Conservation (phyloP, 73 alveolate genomes). For the Paraurostyla sp. region DNA sequence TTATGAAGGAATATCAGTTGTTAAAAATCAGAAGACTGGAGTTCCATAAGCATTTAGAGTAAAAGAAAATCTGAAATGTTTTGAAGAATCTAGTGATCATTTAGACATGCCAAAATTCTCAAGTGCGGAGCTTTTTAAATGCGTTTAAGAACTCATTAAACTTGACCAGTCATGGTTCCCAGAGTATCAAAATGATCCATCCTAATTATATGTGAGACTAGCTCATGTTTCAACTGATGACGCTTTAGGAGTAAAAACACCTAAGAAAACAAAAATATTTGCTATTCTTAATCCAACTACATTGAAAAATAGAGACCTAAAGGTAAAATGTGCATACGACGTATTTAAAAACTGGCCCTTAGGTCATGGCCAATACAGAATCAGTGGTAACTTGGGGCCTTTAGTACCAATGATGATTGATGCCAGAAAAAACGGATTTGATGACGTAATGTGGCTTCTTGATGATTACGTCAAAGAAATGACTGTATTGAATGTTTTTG, state of each 20-base stretch:
- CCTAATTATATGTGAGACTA: constrained; percentile 82
- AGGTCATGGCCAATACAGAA: constrained; percentile 83
- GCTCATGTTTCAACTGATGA: constrained; percentile 51
- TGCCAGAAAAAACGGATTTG: constrained; percentile 83
- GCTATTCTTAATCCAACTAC: constrained; percentile 74
- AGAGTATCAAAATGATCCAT: constrained; percentile 73
- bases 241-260: constrained; percentile 86
- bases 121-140: constrained; percentile 76
- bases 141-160: constrained; percentile 78
- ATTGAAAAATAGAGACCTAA: background rate
- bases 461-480: constrained; percentile 80
- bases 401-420: constrained; percentile 72
- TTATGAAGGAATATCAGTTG: constrained; percentile 77
- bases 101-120: constrained; percentile 84
- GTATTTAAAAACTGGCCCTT: constrained; percentile 76
- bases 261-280: constrained; percentile 78
- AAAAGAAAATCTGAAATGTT: constrained; percentile 68
- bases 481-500: constrained; percentile 79
- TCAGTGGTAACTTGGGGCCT: constrained; percentile 92
- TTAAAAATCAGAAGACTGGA: constrained; percentile 48
- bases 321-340: constrained; percentile 18
- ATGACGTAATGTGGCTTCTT: constrained; percentile 83
- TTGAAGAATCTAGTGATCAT: constrained; percentile 70
- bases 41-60: constrained; percentile 78
- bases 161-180: constrained; percentile 92